Base-by-base conservation (phyloP, 495 filamentous ascomycete genomes). In the Massariosphaeria phaeospora region DNA sequence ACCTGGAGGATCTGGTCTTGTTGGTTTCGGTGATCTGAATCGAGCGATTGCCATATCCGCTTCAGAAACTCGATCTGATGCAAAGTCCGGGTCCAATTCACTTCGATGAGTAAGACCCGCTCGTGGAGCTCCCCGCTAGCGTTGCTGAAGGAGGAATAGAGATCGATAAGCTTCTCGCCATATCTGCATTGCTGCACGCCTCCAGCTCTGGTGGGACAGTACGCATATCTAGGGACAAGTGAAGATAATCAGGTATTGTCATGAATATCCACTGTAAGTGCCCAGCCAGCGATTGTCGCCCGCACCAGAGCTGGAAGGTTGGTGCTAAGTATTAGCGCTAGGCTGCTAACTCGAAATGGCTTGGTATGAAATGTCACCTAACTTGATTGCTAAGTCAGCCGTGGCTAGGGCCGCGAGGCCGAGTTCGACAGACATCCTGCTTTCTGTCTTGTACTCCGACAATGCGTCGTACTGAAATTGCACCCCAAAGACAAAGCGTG, bases 31-130 rank as follows among this genome's bases (percentile, higher is more conserved):
- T 70, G 66, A 9, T 67, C 66, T 9, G 70, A 61, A 25, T 71
- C 67, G 27, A 78, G 67, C 5, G 47, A 57, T 10, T 68, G 12
- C 17, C 64, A 52, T 15, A 73, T 57, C 13, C 61, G 61, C 17
- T 54, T 53, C 23, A 74, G 36, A 49, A 75, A 70, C 13, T 67
- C 29, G 11, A 76, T 49, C 45, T 76, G 67, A 27, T 49, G 38
- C 20, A 47, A 66, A 21, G 62, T 63, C 34, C 60, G 58, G 3
- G 55, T 36, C 70, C 74, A 76, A 48, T 67, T 48, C 24, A 52
- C 67, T 39, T 74, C 59, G 4, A 76, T 45, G 1, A 61, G 54
- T 12, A 73, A 21, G 2, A 65, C 55, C 24, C 64, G 67, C 33
- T 75, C 74, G 10, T 35, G 24, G 18, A 67, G 61, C 36, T 70